Percentiles rank a stretch among this genome's conserved stretches.
Conservation (phyloP, 257 asterid genomes). For the Solanum clarkiae region DNA sequence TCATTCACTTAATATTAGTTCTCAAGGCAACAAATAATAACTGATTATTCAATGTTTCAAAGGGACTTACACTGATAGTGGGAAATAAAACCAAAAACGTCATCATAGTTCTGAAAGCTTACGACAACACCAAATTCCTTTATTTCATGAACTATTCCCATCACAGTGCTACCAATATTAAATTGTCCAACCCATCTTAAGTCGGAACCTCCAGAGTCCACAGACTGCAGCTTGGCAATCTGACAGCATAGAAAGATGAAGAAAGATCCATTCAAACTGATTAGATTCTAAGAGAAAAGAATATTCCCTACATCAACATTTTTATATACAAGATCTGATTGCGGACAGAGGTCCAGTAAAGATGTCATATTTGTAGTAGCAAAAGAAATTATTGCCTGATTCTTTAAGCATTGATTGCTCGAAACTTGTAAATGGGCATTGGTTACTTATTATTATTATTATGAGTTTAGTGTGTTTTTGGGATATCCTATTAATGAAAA, state of each 20-base stretch:
- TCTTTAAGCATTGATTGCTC: neutral
- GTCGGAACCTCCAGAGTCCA: conserved; percentile 34
- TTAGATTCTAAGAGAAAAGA: neutral
- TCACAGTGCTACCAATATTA: conserved; percentile 43
- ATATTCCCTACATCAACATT: neutral
- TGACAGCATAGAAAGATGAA: conserved; percentile 8
- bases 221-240: conserved; percentile 63
- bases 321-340: neutral
- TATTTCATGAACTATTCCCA: conserved; percentile 68
- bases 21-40: neutral
- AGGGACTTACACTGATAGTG: conserved; percentile 66
- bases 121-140: conserved; percentile 78
- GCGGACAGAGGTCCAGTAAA: neutral
- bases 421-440: neutral
- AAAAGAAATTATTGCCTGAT: neutral
- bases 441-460: neutral
- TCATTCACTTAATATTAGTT: neutral
- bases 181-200: conserved; percentile 53
- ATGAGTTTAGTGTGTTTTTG: neutral
- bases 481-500: neutral
- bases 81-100: conserved; percentile 77
- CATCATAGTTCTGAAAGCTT: conserved; percentile 51
- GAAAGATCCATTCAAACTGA: neutral
- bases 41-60: neutral
- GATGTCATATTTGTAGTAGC: neutral